Base-by-base conservation (phyloP, 495 filamentous ascomycete species). In the Penicillium daleae region DNA sequence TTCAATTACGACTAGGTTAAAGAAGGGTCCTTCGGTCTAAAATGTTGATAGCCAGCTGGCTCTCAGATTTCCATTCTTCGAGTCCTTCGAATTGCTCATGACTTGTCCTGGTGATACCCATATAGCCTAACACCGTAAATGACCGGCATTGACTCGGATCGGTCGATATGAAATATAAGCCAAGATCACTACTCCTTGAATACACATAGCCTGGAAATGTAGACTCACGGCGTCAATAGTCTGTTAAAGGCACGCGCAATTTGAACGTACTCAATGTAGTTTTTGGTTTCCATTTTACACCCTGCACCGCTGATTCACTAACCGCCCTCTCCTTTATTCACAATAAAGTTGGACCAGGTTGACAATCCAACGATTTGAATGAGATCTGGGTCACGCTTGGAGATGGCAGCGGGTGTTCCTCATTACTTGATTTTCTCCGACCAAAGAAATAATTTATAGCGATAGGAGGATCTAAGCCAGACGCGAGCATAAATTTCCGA, bases 371-470 rank as follows among this genome's bases (percentile, higher is more conserved):
- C 32, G 57, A 63, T 24, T 56, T 48, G 48, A 71, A 65, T 2
- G 65, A 71, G 13, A 73, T 76, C 22, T 64, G 70, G 19, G 73
- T 73, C 32, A 66, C 66, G 56, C 57, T 67, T n/a, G 37, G 12
- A 49, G 40, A 32, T 13, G 46, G 44, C 2, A 56, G 32, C 3
- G 48, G 42, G 6, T 48, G 51, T 7, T 48, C 63, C 10, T 53
- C 42, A 7, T 53, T n/a, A 7, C 40, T 15, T 17, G 49, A 59
- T 6, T 69, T 48, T 54, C 72, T 71, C 17, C 69, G 65, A 4
- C 74, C 77, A 35, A 59, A 63, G 56, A 80, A 74, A 62, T 71
- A 80, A 50, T 78, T 80, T 29, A 69, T 70, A 6, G 78, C 76
- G 21, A 77, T 17, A 0, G 72, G 73, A 13, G 55, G 50, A 15